Base-by-base conservation (phyloP, 352 stramenopile genomes). In the Halophytophthora batemanensis region DNA sequence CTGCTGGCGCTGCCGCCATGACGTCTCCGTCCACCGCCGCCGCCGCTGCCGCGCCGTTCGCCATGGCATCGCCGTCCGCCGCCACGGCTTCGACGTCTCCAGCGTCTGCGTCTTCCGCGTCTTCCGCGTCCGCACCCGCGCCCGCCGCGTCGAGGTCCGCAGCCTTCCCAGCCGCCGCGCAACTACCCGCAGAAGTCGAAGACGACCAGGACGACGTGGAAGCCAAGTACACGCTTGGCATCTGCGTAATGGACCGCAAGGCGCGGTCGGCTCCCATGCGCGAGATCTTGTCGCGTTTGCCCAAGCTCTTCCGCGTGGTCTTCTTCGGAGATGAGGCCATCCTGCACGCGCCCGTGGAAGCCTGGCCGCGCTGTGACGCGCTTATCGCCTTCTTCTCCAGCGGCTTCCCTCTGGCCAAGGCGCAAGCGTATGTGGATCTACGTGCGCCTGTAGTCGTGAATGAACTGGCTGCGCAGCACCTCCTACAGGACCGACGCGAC, bases 201-300 rank as follows among this genome's bases (percentile, higher is more conserved):
- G 25, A 31, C 8, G 4, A 31, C 25, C 25, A 10, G 25, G 25
- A 4, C 4, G 25, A 31, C 25, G 31, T 23, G 4, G 55, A 62
- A 7, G 60, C 68, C 14, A 56, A 29, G 25, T 92, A 76, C 67
- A 88, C 72, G 21, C 64, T 99, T 19, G 97, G 97, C 31, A 95
- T 99, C 37, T 99, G 96, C 66, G 97, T 97, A 36, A 98, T 99
- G 94, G 95, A 98, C 62, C 98, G 98, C 69, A 99, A 99, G 73
- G 79, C 81, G 12, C 77, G 71, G 8, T 98, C 91, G 17, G 94
- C 96, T 56, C 95, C 96, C 19, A 99, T 99, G 96, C 69, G 75
- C 18, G 96, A 99, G 67, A 99, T 99, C 59, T 65, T 99, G 13
- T 84, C 78, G 23, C 77, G 95, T 17, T 63, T 99, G 23, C 83